phyloP scores from a whole-genome alignment of 371 early-diverging fungal species.

The Mortierella sp. region DNA sequence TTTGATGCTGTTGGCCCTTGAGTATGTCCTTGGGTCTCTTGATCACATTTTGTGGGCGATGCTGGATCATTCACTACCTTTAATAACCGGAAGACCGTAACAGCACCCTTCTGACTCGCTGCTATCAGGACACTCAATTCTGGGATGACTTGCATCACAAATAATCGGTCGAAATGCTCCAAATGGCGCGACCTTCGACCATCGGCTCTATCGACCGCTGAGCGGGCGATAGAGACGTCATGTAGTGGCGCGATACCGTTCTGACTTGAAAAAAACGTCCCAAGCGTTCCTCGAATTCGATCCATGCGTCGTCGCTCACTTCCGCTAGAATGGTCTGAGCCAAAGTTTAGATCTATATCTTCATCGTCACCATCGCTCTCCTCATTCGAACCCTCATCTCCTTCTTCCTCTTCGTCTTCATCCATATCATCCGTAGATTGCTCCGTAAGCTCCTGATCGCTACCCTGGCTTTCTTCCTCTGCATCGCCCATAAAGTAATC shows the following conservation, averaged over 20 bases:
- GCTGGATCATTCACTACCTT: conserved; percentile 25
- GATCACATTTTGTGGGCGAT: not conserved
- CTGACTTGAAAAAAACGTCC: not conserved
- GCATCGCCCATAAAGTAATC: not conserved
- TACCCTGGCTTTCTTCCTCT: not conserved
- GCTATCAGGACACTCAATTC: conserved; percentile 40
- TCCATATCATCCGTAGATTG: not conserved
- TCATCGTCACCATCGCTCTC: conserved; percentile 2
- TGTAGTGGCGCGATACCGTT: conserved; percentile 11
- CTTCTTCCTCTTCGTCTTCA: conserved; percentile 20
- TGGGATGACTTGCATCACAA: conserved; percentile 38
- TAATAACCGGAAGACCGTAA: conserved; percentile 35
- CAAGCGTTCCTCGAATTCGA: too few relatives aligned
- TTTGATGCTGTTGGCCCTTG: too few relatives aligned
- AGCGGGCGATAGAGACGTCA: conserved; percentile 37
- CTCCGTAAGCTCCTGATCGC: not conserved
- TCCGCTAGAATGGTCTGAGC: conserved; percentile 7
- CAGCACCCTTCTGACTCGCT: conserved; percentile 46
- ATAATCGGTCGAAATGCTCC: conserved; percentile 45
- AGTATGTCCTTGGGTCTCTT: too few relatives aligned
- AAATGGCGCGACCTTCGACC: conserved; percentile 25
- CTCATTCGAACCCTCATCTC: conserved; percentile 8
- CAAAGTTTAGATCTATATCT: not conserved
- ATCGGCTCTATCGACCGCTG: conserved; percentile 34
- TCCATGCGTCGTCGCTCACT: not conserved